A percentile compares a stretch with the other conserved stretches of the same genome.
phyloP scores from a whole-genome alignment of 768 basidiomycete genomes.

The Galerina marginata region DNA sequence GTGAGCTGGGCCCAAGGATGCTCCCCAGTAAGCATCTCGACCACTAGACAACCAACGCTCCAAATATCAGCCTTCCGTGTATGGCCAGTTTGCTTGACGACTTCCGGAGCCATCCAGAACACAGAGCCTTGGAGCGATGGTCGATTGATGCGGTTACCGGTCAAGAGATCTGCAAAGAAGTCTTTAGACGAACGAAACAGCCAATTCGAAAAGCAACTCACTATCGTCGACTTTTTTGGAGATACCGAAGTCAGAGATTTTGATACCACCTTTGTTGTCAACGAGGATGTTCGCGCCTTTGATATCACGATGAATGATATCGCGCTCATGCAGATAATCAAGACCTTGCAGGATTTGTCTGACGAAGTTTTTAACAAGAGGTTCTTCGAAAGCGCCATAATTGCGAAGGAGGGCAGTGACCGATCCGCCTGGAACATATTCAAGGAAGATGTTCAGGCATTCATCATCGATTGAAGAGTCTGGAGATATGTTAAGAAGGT shows the following conservation, averaged over 20 bases:
- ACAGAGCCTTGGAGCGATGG: constrained; percentile 97
- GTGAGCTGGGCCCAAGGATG: constrained; percentile 95
- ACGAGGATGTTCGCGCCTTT: constrained; percentile 99
- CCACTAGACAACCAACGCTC: constrained; percentile 93
- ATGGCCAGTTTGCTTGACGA: constrained; percentile 94
- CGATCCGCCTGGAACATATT: constrained; percentile 96
- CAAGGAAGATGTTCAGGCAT: constrained; percentile 93
- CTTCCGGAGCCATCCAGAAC: constrained; percentile 99
- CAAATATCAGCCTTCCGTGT: constrained; percentile 95
- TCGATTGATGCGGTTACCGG: constrained; percentile 77
- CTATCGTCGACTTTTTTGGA: constrained; percentile 97
- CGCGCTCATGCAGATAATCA: constrained; percentile 89
- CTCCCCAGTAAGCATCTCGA: constrained; percentile 96
- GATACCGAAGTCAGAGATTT: constrained; percentile 96
- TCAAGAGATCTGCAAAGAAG: constrained; percentile 42
- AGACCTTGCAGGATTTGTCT: constrained; percentile 90
- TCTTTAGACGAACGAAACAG: neutral
- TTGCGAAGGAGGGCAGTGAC: constrained; percentile 87
- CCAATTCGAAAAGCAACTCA: constrained; percentile 48
- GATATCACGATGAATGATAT: constrained; percentile 97
- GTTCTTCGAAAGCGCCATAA: constrained; percentile 95
- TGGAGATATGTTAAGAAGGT: constrained; percentile 33
- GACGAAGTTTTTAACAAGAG: constrained; percentile 90
- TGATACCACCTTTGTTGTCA: constrained; percentile 96
- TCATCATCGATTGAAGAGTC: constrained; percentile 94